Percentiles rank a stretch among this genome's conserved stretches.
phyloP scores from a whole-genome alignment of 2,329 filamentous ascomycete species.

The Neophaeococcomyces mojaviensis region DNA sequence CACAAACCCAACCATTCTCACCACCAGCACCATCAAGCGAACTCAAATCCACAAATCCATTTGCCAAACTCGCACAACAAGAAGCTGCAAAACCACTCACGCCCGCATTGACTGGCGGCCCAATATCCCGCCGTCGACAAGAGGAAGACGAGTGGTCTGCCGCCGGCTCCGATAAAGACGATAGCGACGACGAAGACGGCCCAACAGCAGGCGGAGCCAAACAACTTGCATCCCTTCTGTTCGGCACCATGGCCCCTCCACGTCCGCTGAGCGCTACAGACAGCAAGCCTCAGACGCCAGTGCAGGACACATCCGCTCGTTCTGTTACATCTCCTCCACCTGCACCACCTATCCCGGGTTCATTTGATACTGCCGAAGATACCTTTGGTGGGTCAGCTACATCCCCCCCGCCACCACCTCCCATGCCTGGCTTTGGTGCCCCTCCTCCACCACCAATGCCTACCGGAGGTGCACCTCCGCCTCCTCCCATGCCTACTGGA shows the following conservation, averaged over 20 bases:
- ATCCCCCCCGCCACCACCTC: constrained; percentile 34
- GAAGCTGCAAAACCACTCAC: constrained; percentile 44
- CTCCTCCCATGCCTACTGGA: constrained; percentile 34
- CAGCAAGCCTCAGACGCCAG: constrained; percentile 39
- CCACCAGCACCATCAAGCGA: constrained; percentile 35
- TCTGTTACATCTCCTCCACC: constrained; percentile 33
- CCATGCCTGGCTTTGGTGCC: constrained; percentile 14
- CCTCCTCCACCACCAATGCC: neutral
- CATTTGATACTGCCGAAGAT: constrained; percentile 32
- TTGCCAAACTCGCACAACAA: constrained; percentile 69
- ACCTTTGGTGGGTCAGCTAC: constrained; percentile 26
- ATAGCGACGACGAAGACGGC: constrained; percentile 62
- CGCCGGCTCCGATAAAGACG: constrained; percentile 64
- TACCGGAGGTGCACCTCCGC: constrained; percentile 26
- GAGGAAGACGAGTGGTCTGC: constrained; percentile 76
- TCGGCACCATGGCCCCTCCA: constrained; percentile 93
- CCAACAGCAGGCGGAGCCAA: constrained; percentile 78
- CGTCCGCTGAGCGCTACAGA: constrained; percentile 72
- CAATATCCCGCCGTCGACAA: constrained; percentile 48
- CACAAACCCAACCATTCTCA: too few species aligned
- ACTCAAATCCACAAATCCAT: constrained; percentile 82
- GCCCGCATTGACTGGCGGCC: constrained; percentile 37
- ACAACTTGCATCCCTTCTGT: constrained; percentile 86
- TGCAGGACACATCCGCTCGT: constrained; percentile 35
- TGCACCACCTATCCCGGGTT: constrained; percentile 34